Conservation (phyloP, 805 yeast genomes). For the Brettanomyces naardenensis region DNA sequence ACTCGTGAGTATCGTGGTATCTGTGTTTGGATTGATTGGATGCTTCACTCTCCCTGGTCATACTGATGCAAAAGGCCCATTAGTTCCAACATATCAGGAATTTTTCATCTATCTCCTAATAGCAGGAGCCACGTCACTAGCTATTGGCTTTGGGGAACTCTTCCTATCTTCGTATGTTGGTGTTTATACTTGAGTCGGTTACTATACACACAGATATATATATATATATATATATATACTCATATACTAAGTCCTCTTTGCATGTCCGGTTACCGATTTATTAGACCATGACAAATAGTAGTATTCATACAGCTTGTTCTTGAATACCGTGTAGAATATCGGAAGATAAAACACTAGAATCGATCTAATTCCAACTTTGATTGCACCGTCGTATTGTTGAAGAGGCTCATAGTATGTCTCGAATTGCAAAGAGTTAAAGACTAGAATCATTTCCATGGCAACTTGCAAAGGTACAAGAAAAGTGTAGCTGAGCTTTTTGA, state of each 20-base stretch:
- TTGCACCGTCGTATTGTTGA: slow-evolving; percentile 9
- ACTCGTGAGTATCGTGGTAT: neutral
- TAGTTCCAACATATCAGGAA: neutral
- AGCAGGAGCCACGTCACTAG: slow-evolving; percentile 15
- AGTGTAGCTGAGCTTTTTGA: slow-evolving; percentile 11
- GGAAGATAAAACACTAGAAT: slow-evolving; percentile 6
- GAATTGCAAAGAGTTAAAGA: slow-evolving; percentile 16
- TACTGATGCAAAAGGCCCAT: neutral
- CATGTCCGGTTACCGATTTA: neutral
- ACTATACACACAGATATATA: too few relatives aligned
- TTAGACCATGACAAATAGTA: slow-evolving; percentile 3
- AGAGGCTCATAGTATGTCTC: slow-evolving; percentile 10
- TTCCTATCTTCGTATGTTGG: slow-evolving; percentile 25
- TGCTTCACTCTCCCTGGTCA: slow-evolving; percentile 1
- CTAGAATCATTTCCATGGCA: slow-evolving; percentile 13
- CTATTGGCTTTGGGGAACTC: slow-evolving; percentile 22
- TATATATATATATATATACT: too few relatives aligned
- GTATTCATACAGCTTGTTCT: slow-evolving; percentile 5
- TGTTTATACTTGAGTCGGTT: slow-evolving; percentile 19
- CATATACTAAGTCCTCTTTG: neutral
- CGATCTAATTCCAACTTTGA: slow-evolving; percentile 1
- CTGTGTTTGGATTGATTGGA: neutral
- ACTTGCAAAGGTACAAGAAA: slow-evolving; percentile 17
- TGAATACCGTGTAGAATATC: slow-evolving; percentile 6
- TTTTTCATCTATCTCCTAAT: slow-evolving; percentile 10